These are phyloP conservation scores for Piper longum DNA, from an alignment of 164 flowering plant species.

Conservation along the genomic window DNA sequence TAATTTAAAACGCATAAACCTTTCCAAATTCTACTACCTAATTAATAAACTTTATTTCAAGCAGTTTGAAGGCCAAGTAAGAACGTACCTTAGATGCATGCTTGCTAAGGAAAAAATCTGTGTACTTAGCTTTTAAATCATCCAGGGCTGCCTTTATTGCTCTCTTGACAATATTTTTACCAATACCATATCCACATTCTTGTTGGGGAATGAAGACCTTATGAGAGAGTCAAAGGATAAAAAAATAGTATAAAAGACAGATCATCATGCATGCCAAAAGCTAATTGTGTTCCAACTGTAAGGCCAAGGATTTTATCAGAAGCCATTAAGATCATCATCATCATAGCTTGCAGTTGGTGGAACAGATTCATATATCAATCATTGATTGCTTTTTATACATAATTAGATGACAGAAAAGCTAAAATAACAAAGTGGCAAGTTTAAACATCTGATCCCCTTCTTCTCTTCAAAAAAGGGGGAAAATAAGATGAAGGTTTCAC, in stretches of 20 bases:
- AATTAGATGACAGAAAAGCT: not conserved
- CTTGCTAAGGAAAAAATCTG: constrained; percentile 57
- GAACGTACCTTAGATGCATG: constrained; percentile 57
- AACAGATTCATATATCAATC: not conserved
- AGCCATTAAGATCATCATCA: too few relatives aligned
- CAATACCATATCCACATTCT: constrained; percentile 18
- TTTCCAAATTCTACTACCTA: not conserved
- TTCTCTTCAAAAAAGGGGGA: too few relatives aligned
- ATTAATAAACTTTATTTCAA: not conserved
- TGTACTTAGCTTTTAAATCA: constrained; percentile 61
- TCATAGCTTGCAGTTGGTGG: not conserved
- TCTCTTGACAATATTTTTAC: constrained; percentile 38
- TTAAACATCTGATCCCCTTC: too few relatives aligned
- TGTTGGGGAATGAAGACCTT: constrained; percentile 19
- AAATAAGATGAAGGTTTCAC: too few relatives aligned
- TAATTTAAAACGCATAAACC: not conserved
- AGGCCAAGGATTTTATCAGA: too few relatives aligned
- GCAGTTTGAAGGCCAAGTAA: not conserved
- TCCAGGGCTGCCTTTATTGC: constrained; percentile 57
- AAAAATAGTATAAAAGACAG: not conserved
- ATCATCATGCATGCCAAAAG: not conserved
- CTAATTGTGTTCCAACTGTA: not conserved
- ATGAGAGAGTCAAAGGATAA: constrained; percentile 38
- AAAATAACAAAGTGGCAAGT: not conserved
- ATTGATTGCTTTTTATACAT: not conserved